Evolutionary conservation across 306 rosid species (phyloP).

Genomic region (Dalbergia oliveri): DNA sequence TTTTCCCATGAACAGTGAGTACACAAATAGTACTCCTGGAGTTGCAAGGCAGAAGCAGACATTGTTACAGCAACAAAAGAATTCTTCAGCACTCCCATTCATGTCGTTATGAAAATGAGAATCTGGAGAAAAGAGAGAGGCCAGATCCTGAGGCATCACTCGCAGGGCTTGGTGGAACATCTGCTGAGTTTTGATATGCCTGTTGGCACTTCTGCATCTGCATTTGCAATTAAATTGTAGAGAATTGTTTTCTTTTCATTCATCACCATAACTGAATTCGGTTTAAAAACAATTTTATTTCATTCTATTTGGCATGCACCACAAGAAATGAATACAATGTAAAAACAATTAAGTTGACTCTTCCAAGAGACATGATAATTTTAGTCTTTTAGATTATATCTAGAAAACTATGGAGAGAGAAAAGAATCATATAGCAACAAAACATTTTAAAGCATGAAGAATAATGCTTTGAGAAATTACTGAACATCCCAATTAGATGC

Average conservation of each 20-base stretch:
- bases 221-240: conserved; percentile 49
- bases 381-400: conserved; percentile 13
- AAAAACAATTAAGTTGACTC: conserved; percentile 17
- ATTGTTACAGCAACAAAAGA: conserved; percentile 43
- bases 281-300: conserved; percentile 1
- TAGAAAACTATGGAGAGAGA: background rate
- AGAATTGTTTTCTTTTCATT: conserved; percentile 40
- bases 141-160: conserved; percentile 73
- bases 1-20: conserved; percentile 35
- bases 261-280: conserved; percentile 35
- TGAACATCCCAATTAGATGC: conserved; percentile 29
- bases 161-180: conserved; percentile 73
- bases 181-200: conserved; percentile 75
- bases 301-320: conserved; percentile 14
- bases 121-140: conserved; percentile 88
- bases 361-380: conserved; percentile 6
- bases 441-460: conserved; percentile 30
- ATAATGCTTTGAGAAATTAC: conserved; percentile 39
- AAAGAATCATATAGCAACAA: background rate
- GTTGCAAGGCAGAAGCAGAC: conserved; percentile 50
- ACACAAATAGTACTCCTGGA: conserved; percentile 38
- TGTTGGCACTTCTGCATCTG: conserved; percentile 96
- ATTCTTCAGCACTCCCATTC: conserved; percentile 38
- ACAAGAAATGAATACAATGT: conserved; percentile 12
- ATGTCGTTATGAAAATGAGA: conserved; percentile 68